These are phyloP conservation scores for Ascochyta viciae-villosae DNA, from an alignment of 2,329 filamentous ascomycete species.

Conservation along the genomic window DNA sequence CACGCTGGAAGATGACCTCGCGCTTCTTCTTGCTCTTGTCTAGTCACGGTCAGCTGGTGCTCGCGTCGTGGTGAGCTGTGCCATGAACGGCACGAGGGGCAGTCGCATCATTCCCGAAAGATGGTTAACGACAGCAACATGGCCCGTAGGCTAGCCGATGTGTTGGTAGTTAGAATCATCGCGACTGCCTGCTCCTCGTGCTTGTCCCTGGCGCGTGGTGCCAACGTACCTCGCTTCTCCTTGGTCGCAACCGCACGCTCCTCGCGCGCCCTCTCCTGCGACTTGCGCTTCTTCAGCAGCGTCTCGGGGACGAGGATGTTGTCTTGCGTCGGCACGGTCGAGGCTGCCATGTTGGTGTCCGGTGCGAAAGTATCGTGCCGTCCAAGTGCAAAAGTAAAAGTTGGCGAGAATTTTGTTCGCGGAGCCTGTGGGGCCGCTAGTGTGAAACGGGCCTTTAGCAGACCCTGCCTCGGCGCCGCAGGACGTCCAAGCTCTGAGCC, in stretches of 20 bases:
- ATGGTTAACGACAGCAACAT: slow-evolving; percentile 99
- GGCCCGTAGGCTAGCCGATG: slow-evolving; percentile 92
- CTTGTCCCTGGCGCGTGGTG: slow-evolving; percentile 20
- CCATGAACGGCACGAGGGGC: slow-evolving; percentile 34
- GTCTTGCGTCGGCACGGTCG: slow-evolving; percentile 90
- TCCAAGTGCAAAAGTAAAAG: slow-evolving; percentile 13
- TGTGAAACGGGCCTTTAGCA: no score
- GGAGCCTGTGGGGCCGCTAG: no score
- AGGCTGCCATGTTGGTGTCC: slow-evolving; percentile 52
- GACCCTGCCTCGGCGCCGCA: no score
- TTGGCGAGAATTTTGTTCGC: slow-evolving; percentile 9
- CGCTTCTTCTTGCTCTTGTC: slow-evolving; percentile 99
- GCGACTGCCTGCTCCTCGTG: slow-evolving; percentile 39
- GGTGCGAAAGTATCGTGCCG: slow-evolving; percentile 21
- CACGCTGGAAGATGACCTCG: slow-evolving; percentile 98
- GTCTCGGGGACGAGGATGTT: slow-evolving; percentile 98
- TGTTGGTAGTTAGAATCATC: slow-evolving; percentile 89
- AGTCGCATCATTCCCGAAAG: slow-evolving; percentile 92
- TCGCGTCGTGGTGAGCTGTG: slow-evolving; percentile 7
- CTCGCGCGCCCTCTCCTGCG: slow-evolving; percentile 98
- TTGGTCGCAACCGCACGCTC: slow-evolving; percentile 79
- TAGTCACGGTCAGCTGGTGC: slow-evolving; percentile 47
- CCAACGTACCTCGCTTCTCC: slow-evolving; percentile 86
- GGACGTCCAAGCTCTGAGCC: no score
- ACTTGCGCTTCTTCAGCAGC: slow-evolving; percentile 99